Conservation (phyloP, 495 filamentous ascomycete species). For the Neurospora sp. region DNA sequence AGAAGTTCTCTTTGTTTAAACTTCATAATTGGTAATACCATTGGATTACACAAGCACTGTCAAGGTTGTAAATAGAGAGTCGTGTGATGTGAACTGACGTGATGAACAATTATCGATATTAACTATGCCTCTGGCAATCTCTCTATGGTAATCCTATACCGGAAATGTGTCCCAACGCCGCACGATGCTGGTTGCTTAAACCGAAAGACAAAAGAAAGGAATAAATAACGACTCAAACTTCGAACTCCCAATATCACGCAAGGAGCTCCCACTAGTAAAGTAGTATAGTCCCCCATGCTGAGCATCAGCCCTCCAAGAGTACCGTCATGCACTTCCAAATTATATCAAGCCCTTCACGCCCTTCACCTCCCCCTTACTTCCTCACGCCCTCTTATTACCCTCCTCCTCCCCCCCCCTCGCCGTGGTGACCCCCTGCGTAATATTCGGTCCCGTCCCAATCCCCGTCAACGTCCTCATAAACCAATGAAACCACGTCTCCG, state of each 20-base stretch:
- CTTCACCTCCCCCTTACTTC: neutral
- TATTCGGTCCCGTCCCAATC: conserved; percentile 47
- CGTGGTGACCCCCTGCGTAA: conserved; percentile 22
- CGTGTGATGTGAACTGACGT: neutral
- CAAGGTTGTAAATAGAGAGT: neutral
- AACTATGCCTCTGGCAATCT: neutral
- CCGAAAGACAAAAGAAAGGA: neutral
- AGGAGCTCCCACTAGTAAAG: neutral
- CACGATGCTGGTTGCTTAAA: neutral
- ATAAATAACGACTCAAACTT: neutral
- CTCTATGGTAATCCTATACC: neutral
- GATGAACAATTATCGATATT: neutral
- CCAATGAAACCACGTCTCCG: conserved; percentile 53
- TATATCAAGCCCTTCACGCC: neutral
- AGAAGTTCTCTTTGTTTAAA: neutral
- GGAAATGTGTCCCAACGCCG: neutral
- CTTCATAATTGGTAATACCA: neutral
- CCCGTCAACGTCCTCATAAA: conserved; percentile 47
- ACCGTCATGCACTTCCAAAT: neutral
- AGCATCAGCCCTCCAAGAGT: neutral
- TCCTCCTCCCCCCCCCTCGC: neutral
- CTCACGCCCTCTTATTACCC: neutral
- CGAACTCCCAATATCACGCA: neutral
- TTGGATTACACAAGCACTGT: neutral
- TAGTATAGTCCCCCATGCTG: neutral